A percentile compares a stretch with the other conserved stretches of the same genome.
phyloP scores from a whole-genome alignment of 805 yeast species.

The Hanseniaspora thailandica region DNA sequence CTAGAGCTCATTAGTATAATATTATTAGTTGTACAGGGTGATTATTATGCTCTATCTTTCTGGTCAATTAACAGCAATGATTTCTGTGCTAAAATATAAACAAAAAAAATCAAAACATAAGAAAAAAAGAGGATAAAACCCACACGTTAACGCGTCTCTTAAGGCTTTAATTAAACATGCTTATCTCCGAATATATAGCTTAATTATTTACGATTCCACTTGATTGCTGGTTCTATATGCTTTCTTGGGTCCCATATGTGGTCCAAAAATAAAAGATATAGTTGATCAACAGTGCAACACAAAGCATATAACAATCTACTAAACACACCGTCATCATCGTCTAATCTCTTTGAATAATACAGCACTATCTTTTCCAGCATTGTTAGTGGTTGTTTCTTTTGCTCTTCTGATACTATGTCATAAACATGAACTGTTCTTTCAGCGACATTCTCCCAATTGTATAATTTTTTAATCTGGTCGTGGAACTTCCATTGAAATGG shows the following conservation, averaged over 20 bases:
- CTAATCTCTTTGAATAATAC: constrained; percentile 36
- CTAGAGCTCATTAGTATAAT: constrained; percentile 3
- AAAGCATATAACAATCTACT: constrained; percentile 76
- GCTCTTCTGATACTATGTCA: constrained; percentile 33
- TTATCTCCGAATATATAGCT: constrained; percentile 5
- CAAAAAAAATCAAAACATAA: neutral
- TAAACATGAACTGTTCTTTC: constrained; percentile 75
- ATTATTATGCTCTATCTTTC: neutral
- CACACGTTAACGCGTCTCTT: neutral
- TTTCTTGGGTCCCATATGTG: constrained; percentile 51
- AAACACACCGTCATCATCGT: constrained; percentile 53
- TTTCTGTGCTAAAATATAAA: neutral
- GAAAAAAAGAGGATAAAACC: neutral
- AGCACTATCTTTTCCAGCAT: constrained; percentile 48
- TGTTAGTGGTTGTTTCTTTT: constrained; percentile 37
- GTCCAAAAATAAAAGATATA: constrained; percentile 52
- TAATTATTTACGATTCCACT: constrained; percentile 43
- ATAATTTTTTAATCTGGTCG: constrained; percentile 64
- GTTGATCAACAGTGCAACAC: constrained; percentile 69
- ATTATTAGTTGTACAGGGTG: neutral
- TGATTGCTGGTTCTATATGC: constrained; percentile 59
- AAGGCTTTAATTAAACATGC: neutral
- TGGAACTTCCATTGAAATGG: constrained; percentile 46
- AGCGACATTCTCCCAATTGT: constrained; percentile 88
- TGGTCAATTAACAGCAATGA: neutral